Base-by-base conservation (phyloP, 768 basidiomycete species). In the Mrakia gelida region DNA sequence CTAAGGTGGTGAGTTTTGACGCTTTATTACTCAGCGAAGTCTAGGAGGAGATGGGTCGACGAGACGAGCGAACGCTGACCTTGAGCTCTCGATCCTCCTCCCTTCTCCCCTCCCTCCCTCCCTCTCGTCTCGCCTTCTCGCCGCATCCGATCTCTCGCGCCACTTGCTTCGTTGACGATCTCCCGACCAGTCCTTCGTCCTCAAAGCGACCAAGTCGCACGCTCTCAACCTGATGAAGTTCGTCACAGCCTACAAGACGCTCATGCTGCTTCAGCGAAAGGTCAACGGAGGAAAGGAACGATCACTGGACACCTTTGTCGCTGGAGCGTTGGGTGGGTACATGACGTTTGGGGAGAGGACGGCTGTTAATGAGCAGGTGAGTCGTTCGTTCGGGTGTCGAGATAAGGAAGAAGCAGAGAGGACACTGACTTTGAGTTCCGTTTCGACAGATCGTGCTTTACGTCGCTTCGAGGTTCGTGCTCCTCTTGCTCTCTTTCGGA, bases 291-390 rank as follows among this genome's bases (percentile, higher is more conserved):
- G 94, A 21, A 96, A 95, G 85, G 89, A 91, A 82, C 88, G 93
- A 63, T 88, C 87, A 15, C 11, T 88, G 15, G 97, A 99, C 84
- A 92, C 93, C 38, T 96, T 99, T 83, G 87, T 97, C 56, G 95
- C 97, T 45, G 97, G 97, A 30, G 86, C 96, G 63, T 85, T 98
- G 67, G 94, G 96, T 9, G 97, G 97, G 9, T 98, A 93, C 81
- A 81, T 81, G 79, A 82, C 84, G 0, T 85, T 85, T 79, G 84
- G 84, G 9, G 84, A 85, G 77, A 80, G 84, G 65, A 85, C 83
- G 26, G 81, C 84, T 82, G 82, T 94, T 67, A 83, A 85, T 79
- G 84, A 85, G 75, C 84, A 85, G 75, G 81, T 81, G 28, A 56
- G 78, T 79, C 28, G 52, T 8, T 43, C 43, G 2, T 6, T 9